Conservation (phyloP, 148 eudicot genomes). For the Rhododendron simsii region DNA sequence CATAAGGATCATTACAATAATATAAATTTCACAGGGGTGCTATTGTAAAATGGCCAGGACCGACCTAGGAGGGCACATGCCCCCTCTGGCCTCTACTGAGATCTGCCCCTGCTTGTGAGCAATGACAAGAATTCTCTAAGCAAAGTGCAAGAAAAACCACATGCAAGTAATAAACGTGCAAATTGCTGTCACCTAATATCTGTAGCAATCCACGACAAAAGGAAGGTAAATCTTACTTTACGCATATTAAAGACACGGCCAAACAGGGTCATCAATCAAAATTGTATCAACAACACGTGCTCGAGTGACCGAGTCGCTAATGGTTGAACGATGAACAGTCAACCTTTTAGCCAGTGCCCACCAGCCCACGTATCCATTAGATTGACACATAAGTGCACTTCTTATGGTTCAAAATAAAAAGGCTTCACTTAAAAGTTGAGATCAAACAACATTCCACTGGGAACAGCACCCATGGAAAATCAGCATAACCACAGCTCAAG, state of each 20-base stretch:
- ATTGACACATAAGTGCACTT: background rate
- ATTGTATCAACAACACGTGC: background rate
- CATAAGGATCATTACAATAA: background rate
- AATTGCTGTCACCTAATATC: background rate
- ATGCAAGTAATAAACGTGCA: background rate
- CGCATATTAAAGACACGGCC: background rate
- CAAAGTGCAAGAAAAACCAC: background rate
- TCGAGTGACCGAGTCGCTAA: background rate
- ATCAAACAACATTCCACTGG: background rate
- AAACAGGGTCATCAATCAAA: background rate
- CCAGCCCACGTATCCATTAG: background rate
- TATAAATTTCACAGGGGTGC: background rate
- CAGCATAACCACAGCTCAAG: background rate
- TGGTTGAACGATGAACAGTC: background rate
- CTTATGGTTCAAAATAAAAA: background rate
- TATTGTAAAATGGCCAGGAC: background rate
- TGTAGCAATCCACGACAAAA: background rate
- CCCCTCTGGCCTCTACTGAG: background rate
- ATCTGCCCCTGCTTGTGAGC: background rate
- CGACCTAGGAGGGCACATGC: background rate
- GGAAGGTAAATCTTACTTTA: background rate
- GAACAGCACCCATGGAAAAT: background rate
- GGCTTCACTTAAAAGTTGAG: background rate
- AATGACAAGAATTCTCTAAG: background rate
- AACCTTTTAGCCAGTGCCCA: background rate